A percentile compares a stretch with the other conserved stretches of the same genome.
Evolutionary conservation across 2,329 filamentous ascomycete genomes (phyloP).

Genomic region (Cladosporium sphaerospermum): DNA sequence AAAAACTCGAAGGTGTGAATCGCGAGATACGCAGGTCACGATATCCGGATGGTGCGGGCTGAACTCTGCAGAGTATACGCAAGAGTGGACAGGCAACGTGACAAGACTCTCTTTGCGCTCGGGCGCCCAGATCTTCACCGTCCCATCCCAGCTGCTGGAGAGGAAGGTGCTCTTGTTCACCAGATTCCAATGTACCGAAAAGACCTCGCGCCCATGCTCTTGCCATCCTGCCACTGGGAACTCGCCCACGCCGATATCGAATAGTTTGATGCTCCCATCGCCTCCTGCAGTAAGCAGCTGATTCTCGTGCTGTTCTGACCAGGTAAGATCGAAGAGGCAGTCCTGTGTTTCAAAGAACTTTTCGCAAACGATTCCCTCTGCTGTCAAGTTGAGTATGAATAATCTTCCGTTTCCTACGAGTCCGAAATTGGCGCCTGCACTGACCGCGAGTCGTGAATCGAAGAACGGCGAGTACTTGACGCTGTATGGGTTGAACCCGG

Average conservation of each 20-base stretch:
- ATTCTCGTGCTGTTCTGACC: constrained; percentile 95
- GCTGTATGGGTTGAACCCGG: constrained; percentile 91
- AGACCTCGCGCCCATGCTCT: constrained; percentile 89
- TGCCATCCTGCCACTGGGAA: constrained; percentile 90
- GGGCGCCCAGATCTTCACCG: constrained; percentile 92
- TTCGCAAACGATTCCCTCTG: constrained; percentile 75
- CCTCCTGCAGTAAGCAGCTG: constrained; percentile 84
- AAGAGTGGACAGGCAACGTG: constrained; percentile 85
- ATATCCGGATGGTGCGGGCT: constrained; percentile 81
- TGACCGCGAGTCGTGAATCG: constrained; percentile 87
- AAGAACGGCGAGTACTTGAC: constrained; percentile 99
- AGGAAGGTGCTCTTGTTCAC: constrained; percentile 85
- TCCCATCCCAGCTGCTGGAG: constrained; percentile 92
- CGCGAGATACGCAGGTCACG: constrained; percentile 79
- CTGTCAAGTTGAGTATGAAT: constrained; percentile 75
- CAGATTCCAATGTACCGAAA: constrained; percentile 88
- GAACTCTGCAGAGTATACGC: constrained; percentile 90
- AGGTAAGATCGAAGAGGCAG: constrained; percentile 87
- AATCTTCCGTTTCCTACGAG: constrained; percentile 92
- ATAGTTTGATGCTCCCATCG: constrained; percentile 91
- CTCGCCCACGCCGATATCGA: constrained; percentile 71
- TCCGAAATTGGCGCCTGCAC: constrained; percentile 88
- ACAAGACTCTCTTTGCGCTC: constrained; percentile 58
- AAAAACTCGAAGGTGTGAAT: constrained; percentile 84
- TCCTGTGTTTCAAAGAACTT: constrained; percentile 97